Evolutionary conservation across 164 flowering plant genomes (phyloP), one percentile per base, ranked within the genome.

Genomic region (Dillenia suffruticosa): DNA sequence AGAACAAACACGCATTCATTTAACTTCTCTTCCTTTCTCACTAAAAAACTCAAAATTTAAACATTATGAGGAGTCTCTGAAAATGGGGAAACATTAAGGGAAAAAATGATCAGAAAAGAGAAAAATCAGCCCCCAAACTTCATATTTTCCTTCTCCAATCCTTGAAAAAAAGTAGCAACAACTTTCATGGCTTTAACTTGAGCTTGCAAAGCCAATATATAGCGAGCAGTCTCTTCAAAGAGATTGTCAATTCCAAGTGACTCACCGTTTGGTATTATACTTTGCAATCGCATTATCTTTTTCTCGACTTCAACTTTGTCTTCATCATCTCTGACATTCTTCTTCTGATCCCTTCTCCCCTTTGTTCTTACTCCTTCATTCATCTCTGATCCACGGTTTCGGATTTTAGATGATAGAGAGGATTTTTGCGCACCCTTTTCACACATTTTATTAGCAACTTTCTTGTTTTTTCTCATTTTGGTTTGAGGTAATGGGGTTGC

Each of bases 191-290:
- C 78, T 14, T 68, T 73, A 40, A 84, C 75, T 49, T 82, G 82
- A 14, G 61, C 57, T 64, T 79, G 80, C 72, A 85, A 64, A 14
- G 76, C 71, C 72, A 77, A n/a, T 48, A 85, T 85, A 55, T 85
- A 85, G 10, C 66, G 77, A 17, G 85, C 84, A 9, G 90, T 82
- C 68, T 82, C 72, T 53, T 82, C 82, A 63, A 85, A 82, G 32
- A 85, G 68, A 69, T 57, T 73, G 22, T 85, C 90, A 17, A 67
- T 66, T 9, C 63, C 81, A 17, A 81, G 71, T 26, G 69, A 51
- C 63, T 76, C 82, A 0, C 85, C 90, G 2, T 85, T 85, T 0
- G 90, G 90, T 9, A 85, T 75, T 16, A 85, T 77, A 69, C 75
- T 77, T 76, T 78, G 79, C 73, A 85, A 68, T 16, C 77, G 79